Evolutionary conservation across 1,284 basidiomycete genomes (phyloP).

Genomic region (Flammula alnicola): DNA sequence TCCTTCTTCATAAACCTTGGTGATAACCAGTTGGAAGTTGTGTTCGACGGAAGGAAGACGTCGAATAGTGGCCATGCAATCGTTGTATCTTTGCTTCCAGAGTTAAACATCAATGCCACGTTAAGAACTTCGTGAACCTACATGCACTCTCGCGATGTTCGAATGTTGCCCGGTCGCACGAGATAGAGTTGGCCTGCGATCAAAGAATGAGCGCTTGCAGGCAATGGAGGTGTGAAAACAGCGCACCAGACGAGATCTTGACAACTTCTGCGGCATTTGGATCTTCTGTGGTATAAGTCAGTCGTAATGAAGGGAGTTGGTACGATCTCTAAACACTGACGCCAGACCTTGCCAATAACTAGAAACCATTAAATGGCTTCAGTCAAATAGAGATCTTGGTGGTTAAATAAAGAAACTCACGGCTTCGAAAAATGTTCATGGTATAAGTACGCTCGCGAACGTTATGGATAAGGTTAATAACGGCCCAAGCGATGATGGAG

Average conservation of each 20-base stretch:
- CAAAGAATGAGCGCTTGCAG: constrained; percentile 7
- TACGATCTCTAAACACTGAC: constrained; percentile 54
- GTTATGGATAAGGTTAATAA: constrained; percentile 18
- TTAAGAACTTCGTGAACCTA: constrained; percentile 46
- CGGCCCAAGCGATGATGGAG: constrained; percentile 16
- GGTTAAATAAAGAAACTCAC: constrained; percentile 54
- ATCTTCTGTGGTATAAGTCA: constrained; percentile 57
- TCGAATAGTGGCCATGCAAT: constrained; percentile 94
- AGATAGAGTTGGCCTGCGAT: constrained; percentile 83
- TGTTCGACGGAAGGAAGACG: constrained; percentile 82
- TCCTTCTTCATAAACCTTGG: constrained; percentile 93
- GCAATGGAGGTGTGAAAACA: neutral
- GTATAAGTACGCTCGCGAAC: constrained; percentile 2
- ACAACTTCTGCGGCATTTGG: constrained; percentile 91
- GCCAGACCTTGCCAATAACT: constrained; percentile 96
- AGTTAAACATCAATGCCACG: neutral
- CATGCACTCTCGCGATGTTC: constrained; percentile 97
- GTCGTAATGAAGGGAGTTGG: constrained; percentile 19
- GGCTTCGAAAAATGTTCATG: constrained; percentile 71
- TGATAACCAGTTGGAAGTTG: constrained; percentile 96
- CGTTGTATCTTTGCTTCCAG: constrained; percentile 75
- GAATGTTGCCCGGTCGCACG: constrained; percentile 88
- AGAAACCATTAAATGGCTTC: constrained; percentile 16
- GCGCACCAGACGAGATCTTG: constrained; percentile 77
- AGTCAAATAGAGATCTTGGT: constrained; percentile 4